A percentile compares a stretch with the other conserved stretches of the same genome.
Conservation (phyloP, 768 basidiomycete genomes). For the Mycena kentingensis region DNA sequence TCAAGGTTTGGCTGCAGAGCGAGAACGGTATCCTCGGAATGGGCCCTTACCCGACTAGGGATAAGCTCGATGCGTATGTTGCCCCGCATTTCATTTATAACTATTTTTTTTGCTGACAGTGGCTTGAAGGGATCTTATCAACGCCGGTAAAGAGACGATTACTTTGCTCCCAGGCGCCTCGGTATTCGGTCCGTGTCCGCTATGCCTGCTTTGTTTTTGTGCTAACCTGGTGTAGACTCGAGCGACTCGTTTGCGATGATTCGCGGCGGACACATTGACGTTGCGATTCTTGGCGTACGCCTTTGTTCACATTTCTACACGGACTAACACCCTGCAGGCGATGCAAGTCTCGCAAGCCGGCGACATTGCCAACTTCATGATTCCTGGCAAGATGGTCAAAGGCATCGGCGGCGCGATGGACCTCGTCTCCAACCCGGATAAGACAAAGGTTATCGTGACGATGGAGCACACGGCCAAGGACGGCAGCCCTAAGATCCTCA, state of each 20-base stretch:
- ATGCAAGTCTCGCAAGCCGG: slow-evolving; percentile 94
- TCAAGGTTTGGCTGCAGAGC: slow-evolving; percentile 87
- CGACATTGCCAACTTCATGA: slow-evolving; percentile 98
- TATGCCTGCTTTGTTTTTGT: neutral
- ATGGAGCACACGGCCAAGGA: slow-evolving; percentile 92
- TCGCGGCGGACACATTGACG: slow-evolving; percentile 92
- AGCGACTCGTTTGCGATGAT: slow-evolving; percentile 97
- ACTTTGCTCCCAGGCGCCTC: slow-evolving; percentile 91
- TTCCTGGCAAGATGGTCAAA: slow-evolving; percentile 91
- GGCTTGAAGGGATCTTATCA: slow-evolving; percentile 75
- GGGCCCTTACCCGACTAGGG: slow-evolving; percentile 86
- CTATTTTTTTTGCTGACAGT: neutral
- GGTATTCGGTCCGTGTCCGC: slow-evolving; percentile 67
- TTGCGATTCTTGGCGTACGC: slow-evolving; percentile 88
- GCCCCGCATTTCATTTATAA: neutral
- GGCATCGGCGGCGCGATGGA: slow-evolving; percentile 98
- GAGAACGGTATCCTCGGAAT: slow-evolving; percentile 90
- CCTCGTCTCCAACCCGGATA: slow-evolving; percentile 93
- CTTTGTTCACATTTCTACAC: neutral
- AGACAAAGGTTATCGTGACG: slow-evolving; percentile 87
- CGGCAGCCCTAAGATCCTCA: slow-evolving; percentile 85
- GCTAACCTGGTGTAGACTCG: slow-evolving; percentile 56
- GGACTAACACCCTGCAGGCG: slow-evolving; percentile 53
- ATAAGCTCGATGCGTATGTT: slow-evolving; percentile 78
- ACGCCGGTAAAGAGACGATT: slow-evolving; percentile 93